Conservation (phyloP, 2,329 filamentous ascomycete genomes). For the Neonectria faginata region DNA sequence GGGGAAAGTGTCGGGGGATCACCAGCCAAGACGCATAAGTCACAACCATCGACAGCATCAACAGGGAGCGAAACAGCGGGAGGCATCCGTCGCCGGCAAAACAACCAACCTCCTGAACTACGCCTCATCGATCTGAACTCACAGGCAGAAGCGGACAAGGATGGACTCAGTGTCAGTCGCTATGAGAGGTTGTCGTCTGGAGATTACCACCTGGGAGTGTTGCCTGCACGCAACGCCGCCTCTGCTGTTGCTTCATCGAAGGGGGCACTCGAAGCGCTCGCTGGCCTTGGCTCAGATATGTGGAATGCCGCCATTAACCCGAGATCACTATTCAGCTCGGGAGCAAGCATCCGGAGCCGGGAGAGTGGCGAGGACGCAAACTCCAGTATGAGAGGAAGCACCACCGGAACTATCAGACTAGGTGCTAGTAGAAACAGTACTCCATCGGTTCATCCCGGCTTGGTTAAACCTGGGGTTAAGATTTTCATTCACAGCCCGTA, state of each 20-base stretch:
- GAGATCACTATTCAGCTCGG: constrained; percentile 86
- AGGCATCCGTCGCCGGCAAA: constrained; percentile 77
- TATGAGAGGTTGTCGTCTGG: constrained; percentile 87
- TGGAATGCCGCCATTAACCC: constrained; percentile 94
- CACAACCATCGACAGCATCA: constrained; percentile 59
- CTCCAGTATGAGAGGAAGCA: constrained; percentile 60
- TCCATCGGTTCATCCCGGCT: constrained; percentile 62
- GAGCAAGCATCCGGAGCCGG: constrained; percentile 77
- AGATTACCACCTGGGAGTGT: constrained; percentile 89
- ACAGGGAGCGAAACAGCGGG: constrained; percentile 70
- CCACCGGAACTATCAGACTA: constrained; percentile 48
- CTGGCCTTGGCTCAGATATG: constrained; percentile 78
- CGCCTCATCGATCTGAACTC: constrained; percentile 90
- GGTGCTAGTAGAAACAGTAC: constrained; percentile 40
- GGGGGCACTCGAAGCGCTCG: constrained; percentile 81
- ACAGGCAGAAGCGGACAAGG: constrained; percentile 88
- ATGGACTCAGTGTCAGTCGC: constrained; percentile 85
- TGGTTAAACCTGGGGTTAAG: constrained; percentile 70
- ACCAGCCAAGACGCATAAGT: constrained; percentile 54
- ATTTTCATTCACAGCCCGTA: constrained; percentile 97
- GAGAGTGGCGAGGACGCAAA: constrained; percentile 69
- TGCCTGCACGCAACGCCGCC: constrained; percentile 79
- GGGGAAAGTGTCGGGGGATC: constrained; percentile 50
- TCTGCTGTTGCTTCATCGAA: constrained; percentile 73
- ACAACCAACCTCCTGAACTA: constrained; percentile 87